Conservation (phyloP, 371 early-diverging fungal species). For the Mortierella sp. region DNA sequence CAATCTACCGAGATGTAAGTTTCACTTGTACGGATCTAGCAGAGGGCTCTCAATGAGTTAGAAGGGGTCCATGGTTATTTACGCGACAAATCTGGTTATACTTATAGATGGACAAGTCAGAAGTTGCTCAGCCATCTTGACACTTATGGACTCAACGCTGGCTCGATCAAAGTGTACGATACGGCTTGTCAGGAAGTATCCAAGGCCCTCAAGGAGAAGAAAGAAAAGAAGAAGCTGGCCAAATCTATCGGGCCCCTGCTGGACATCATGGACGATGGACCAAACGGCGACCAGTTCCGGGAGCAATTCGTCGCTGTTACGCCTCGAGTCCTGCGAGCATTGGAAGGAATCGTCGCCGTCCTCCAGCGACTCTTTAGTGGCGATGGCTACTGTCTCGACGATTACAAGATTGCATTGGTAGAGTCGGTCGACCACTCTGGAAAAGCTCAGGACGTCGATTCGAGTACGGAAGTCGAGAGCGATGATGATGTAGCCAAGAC, state of each 20-base stretch:
- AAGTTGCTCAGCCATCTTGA: slow-evolving; percentile 52
- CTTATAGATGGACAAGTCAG: slow-evolving; percentile 58
- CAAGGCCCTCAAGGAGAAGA: slow-evolving; percentile 48
- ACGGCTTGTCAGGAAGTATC: slow-evolving; percentile 57
- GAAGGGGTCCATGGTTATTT: background rate
- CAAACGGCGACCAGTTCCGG: background rate
- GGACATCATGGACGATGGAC: background rate
- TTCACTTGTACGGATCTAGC: background rate
- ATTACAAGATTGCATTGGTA: slow-evolving; percentile 63
- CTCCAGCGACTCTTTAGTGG: slow-evolving; percentile 56
- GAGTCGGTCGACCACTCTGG: slow-evolving; percentile 42
- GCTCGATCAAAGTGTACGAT: slow-evolving; percentile 19
- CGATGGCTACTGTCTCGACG: slow-evolving; percentile 49
- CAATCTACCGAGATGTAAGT: slow-evolving; percentile 60
- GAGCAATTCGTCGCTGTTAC: slow-evolving; percentile 10
- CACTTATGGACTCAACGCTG: slow-evolving; percentile 34
- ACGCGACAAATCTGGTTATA: background rate
- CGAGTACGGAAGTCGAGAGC: slow-evolving; percentile 1
- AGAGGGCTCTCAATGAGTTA: no score
- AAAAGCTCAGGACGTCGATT: background rate
- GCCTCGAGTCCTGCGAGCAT: slow-evolving; percentile 16
- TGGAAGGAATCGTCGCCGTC: slow-evolving; percentile 59
- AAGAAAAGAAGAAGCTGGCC: slow-evolving; percentile 28
- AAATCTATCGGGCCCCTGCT: background rate
- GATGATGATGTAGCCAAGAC: slow-evolving; percentile 6